A percentile compares a stretch with the other conserved stretches of the same genome.
Evolutionary conservation across 2,329 filamentous ascomycete species (phyloP).

Genomic region (Knufia fluminis): DNA sequence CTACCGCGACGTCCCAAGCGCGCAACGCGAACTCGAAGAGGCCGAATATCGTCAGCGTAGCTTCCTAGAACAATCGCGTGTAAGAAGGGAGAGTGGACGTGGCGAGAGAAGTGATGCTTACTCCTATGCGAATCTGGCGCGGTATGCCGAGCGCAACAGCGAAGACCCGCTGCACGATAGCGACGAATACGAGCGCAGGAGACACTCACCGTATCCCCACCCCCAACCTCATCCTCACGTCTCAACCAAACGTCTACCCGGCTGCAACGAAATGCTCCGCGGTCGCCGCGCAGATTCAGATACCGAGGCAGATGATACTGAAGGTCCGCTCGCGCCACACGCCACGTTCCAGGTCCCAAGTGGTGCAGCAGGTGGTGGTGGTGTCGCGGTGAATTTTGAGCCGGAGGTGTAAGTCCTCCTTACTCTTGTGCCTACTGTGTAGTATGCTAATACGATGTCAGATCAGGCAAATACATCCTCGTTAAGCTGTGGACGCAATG

Average conservation of each 20-base stretch:
- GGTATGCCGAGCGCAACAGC: too few species aligned
- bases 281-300: background rate
- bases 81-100: background rate
- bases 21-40: background rate
- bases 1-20: background rate
- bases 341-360: slow-evolving; percentile 76
- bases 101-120: background rate
- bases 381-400: slow-evolving; percentile 78
- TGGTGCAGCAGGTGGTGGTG: slow-evolving; percentile 62
- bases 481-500: slow-evolving; percentile 84
- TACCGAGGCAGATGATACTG: background rate
- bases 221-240: background rate
- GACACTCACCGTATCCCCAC: too few species aligned
- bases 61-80: background rate
- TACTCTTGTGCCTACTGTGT: background rate
- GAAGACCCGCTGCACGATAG: background rate
- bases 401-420: slow-evolving; percentile 54
- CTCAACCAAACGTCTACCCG: slow-evolving; percentile 3
- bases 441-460: slow-evolving; percentile 12
- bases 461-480: slow-evolving; percentile 65
- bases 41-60: background rate
- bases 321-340: slow-evolving; percentile 42
- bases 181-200: too few species aligned
- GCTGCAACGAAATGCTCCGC: slow-evolving; percentile 3
- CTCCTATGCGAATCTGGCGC: background rate